These are phyloP conservation scores for Herpotrichia juniperi DNA, from an alignment of 2,329 filamentous ascomycete genomes.

Conservation along the genomic window DNA sequence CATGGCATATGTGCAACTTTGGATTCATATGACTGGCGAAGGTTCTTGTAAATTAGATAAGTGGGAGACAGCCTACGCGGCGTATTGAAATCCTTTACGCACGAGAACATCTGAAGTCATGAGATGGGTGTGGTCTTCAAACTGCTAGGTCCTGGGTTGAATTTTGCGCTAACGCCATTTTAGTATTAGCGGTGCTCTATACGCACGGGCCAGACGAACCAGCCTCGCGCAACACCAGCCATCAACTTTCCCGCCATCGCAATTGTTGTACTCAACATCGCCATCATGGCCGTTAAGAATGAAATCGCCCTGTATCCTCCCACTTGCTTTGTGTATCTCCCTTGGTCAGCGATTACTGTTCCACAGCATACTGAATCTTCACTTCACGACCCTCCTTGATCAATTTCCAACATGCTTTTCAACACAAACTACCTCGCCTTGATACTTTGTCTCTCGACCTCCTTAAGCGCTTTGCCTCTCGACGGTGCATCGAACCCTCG, in stretches of 20 bases:
- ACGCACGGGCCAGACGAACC: background rate
- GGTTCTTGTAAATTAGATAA: too few species aligned
- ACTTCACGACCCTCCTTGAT: constrained; percentile 17
- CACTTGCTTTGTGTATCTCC: constrained; percentile 10
- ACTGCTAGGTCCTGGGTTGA: background rate
- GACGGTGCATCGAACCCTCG: constrained; percentile 20
- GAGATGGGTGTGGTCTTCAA: background rate
- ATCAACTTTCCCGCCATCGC: constrained; percentile 36
- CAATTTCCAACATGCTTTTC: constrained; percentile 33
- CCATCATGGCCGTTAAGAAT: constrained; percentile 27
- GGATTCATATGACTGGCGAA: too few species aligned
- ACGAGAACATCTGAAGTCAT: background rate
- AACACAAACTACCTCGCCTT: constrained; percentile 24
- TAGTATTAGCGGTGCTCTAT: background rate
- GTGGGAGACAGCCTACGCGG: background rate
- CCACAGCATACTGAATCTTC: constrained; percentile 14
- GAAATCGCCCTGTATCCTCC: constrained; percentile 15
- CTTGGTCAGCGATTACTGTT: constrained; percentile 13
- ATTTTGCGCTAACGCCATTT: background rate
- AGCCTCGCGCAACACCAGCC: constrained; percentile 27
- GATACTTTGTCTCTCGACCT: constrained; percentile 25
- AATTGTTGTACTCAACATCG: constrained; percentile 19
- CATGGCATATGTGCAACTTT: too few species aligned
- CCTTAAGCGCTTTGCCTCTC: constrained; percentile 33
- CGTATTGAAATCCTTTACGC: background rate